Base-by-base conservation (phyloP, 345 rosid species). In the Populus alba region DNA sequence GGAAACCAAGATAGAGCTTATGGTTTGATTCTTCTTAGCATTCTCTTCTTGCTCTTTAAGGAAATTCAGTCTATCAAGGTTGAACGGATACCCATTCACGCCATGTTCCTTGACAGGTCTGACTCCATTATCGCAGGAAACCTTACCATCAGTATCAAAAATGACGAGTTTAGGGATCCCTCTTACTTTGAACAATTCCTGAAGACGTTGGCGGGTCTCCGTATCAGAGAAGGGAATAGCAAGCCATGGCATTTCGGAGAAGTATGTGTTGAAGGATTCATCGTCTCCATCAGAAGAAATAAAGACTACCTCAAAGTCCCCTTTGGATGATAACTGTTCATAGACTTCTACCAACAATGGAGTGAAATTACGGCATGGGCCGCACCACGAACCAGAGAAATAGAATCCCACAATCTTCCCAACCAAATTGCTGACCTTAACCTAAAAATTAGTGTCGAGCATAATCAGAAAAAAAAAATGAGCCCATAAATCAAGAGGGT, bases 271-370 rank as follows among this genome's bases (percentile, higher is more conserved):
- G 37, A 33, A 33, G 6, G 37, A 33, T 33, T 33, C 37, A 33
- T 33, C 37, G 37, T 33, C 37, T 33, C 37, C 5, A 57, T 84
- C 83, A 15, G 82, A 69, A 49, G 89, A 86, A 47, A 84, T 41
- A 66, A 82, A 86, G 51, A 86, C 77, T 53, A 82, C 76, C 53
- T 84, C 85, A 38, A 80, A 75, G n/a, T 73, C 77, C 31, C 77
- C 80, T 20, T 72, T 79, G 0, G 78, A 45, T 23, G 65, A 41
- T 16, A 82, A 67, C 49, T 82, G 45, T 39, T 75, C 76, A 12
- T 78, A 75, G 55, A 41, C 79, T 70, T 78, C 71, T 3, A 70
- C 51, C 38, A 82, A 47, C 20, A 6, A 55, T 7, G 82, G 82
- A 6, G 79, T 78, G 68, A 82, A 82, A 67, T 66, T 29, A 0